Percentiles rank a stretch among this genome's conserved stretches.
phyloP scores from a whole-genome alignment of 257 asterid species.

The Schizonepeta tenuifolia region DNA sequence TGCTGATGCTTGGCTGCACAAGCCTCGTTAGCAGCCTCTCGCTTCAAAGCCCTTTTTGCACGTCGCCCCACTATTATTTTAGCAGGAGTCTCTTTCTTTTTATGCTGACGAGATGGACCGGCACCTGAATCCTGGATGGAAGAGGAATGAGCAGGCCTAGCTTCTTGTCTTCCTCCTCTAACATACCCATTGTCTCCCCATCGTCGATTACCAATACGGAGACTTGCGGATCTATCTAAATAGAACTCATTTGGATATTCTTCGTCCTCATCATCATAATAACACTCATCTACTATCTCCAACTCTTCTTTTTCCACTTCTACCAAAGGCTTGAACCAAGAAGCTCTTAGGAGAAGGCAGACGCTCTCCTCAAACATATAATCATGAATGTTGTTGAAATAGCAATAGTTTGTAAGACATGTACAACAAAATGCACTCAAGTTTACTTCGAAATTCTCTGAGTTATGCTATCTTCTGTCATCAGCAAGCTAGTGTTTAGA shows the following conservation, averaged over 20 bases:
- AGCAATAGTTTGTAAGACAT: conserved; percentile 11
- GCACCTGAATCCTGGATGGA: conserved; percentile 42
- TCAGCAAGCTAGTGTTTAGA: background rate
- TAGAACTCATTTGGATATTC: conserved; percentile 61
- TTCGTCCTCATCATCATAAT: conserved; percentile 58
- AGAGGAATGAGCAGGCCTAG: conserved; percentile 56
- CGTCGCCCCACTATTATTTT: conserved; percentile 73
- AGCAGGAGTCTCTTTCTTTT: conserved; percentile 54
- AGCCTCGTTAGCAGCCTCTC: conserved; percentile 80
- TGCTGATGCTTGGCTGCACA: conserved; percentile 75
- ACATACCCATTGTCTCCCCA: conserved; percentile 92
- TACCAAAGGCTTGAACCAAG: conserved; percentile 78
- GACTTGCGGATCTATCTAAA: conserved; percentile 51
- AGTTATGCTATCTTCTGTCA: background rate
- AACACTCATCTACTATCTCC: conserved; percentile 56
- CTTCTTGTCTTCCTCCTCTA: conserved; percentile 83
- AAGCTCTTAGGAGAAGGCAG: conserved; percentile 89
- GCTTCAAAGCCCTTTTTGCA: conserved; percentile 77
- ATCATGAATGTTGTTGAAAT: conserved; percentile 65
- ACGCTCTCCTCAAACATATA: conserved; percentile 93
- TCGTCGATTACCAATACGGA: conserved; percentile 72
- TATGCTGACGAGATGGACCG: conserved; percentile 76
- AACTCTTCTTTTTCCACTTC: conserved; percentile 66
- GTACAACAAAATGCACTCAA: background rate
- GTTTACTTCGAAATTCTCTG: background rate